Base-by-base conservation (phyloP, 1,139 yeast species). In the Chernovozyma sophiae-reginae region DNA sequence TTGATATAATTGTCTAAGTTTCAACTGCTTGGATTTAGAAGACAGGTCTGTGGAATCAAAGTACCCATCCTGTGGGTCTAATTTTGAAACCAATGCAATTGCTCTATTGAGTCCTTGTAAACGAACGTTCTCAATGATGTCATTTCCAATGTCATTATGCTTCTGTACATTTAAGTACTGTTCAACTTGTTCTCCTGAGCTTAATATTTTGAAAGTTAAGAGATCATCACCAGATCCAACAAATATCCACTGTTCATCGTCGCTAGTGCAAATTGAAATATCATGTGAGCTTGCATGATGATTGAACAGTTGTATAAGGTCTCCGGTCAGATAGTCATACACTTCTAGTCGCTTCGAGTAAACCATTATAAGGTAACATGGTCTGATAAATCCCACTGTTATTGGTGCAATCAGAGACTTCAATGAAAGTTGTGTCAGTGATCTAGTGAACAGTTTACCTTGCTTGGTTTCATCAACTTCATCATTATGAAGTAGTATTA, bases 351-450 rank as follows among this genome's bases (percentile, higher is more conserved):
- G 63, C 38, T 69, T 69, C 29, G 58, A 50, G 34, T 64, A 63
- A 2, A 68, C 49, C 1, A 64, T 46, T n/a, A 77, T 44, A 12
- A 77, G 43, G 45, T 77, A 79, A 1, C 60, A 49, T 1, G 85
- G 84, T 30, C 58, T 50, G 34, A 75, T 53, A 31, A 56, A 60
- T 8, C 61, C 48, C 3, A 70, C 55, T 26, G 45, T 52, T 13
- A 49, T 44, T 3, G 74, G 76, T n/a, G n/a, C n/a, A n/a, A n/a
- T n/a, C 3, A 49, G 37, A 38, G 71, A 50, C 31, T 56, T 57
- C 1, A 61, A 48, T 7, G 48, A 52, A 4, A 32, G 7, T n/a
- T 8, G 33, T 16, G 13, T 12, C n/a, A n/a, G 31, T 18, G 33
- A 6, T 6, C n/a, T 23, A 12, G 33, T 23, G 6, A 13, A 11